These are phyloP conservation scores for Fibroporia radiculosa DNA, from an alignment of 768 basidiomycete species.

Conservation along the genomic window DNA sequence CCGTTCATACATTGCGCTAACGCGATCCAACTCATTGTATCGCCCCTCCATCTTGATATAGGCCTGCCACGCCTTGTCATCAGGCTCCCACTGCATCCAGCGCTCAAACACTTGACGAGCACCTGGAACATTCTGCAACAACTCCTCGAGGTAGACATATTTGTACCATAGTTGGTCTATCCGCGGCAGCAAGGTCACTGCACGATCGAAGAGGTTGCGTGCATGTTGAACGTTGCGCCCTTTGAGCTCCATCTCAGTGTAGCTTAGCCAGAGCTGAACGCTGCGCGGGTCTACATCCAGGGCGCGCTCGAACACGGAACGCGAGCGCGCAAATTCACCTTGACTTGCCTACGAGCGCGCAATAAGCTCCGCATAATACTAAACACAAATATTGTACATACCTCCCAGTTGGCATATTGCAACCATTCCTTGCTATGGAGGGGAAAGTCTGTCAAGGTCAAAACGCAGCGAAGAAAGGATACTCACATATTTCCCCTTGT, in stretches of 20 bases:
- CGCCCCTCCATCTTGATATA: constrained; percentile 97
- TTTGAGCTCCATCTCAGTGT: constrained; percentile 97
- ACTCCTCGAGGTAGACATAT: constrained; percentile 96
- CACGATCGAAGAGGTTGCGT: constrained; percentile 94
- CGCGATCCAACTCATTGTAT: constrained; percentile 86
- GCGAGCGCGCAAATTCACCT: constrained; percentile 90
- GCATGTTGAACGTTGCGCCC: constrained; percentile 96
- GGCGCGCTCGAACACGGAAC: constrained; percentile 95
- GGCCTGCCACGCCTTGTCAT: constrained; percentile 99
- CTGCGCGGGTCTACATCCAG: constrained; percentile 91
- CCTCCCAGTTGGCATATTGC: constrained; percentile 84
- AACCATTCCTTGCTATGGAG: constrained; percentile 72
- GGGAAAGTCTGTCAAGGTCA: neutral
- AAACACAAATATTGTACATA: constrained; percentile 24
- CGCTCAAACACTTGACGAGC: constrained; percentile 97
- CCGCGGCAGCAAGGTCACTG: constrained; percentile 91
- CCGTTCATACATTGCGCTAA: constrained; percentile 87
- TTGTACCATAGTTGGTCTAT: constrained; percentile 99
- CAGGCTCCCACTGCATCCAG: constrained; percentile 99
- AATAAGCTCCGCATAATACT: neutral
- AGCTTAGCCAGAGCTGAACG: constrained; percentile 87
- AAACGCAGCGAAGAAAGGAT: neutral
- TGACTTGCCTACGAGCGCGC: constrained; percentile 69
- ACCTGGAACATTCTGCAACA: constrained; percentile 92
- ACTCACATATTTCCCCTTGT: constrained; percentile 76